A percentile compares a stretch with the other conserved stretches of the same genome.
Evolutionary conservation across 345 rosid genomes (phyloP).

Genomic region (Eutrema yunnanense): DNA sequence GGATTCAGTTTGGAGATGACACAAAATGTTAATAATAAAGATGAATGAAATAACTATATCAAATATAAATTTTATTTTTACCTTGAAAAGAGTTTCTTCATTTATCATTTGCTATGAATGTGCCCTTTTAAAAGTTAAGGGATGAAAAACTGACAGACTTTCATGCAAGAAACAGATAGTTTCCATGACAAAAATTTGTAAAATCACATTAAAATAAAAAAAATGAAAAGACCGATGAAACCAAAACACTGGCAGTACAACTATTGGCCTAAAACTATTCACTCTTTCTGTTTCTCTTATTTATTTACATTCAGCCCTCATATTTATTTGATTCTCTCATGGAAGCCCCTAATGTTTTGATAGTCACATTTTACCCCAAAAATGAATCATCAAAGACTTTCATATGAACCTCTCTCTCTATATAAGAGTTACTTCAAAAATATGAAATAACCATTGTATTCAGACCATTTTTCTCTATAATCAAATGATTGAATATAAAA

Average conservation of each 20-base stretch:
- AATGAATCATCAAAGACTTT: not conserved
- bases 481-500: constrained; percentile 27
- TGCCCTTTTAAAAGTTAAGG: not conserved
- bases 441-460: constrained; percentile 22
- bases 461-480: constrained; percentile 21
- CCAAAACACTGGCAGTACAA: constrained; percentile 27
- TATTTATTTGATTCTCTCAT: not conserved
- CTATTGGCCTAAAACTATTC: constrained; percentile 27
- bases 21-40: not conserved
- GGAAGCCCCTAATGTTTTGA: not conserved
- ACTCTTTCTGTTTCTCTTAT: constrained; percentile 14
- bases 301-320: constrained; percentile 16
- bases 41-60: not conserved
- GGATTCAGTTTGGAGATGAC: constrained; percentile 9
- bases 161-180: not conserved
- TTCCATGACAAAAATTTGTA: not conserved
- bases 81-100: not conserved
- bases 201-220: constrained; percentile 8
- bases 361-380: not conserved
- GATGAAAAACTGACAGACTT: not conserved
- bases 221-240: not conserved
- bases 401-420: not conserved
- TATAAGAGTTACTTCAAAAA: constrained; percentile 23
- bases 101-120: constrained; percentile 7
- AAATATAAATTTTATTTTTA: not conserved